These are phyloP conservation scores for Podospora fimiseda DNA, from an alignment of 495 filamentous ascomycete species.

Conservation along the genomic window DNA sequence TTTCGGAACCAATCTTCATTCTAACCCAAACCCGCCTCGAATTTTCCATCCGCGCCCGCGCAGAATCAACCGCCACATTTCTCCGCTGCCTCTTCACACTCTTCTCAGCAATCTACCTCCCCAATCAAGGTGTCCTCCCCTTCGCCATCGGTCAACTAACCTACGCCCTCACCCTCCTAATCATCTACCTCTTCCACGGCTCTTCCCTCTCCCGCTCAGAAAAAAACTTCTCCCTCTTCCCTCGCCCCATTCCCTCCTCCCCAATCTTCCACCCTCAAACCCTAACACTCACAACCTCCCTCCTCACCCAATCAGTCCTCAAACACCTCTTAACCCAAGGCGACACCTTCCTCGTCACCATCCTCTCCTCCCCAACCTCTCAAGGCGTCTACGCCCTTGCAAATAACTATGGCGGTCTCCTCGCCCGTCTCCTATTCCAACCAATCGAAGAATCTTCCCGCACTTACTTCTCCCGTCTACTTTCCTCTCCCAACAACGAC, in stretches of 20 bases:
- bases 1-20: constrained; percentile 78
- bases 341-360: constrained; percentile 78
- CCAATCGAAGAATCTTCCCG: constrained; percentile 90
- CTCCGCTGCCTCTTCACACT: constrained; percentile 68
- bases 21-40: constrained; percentile 72
- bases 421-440: constrained; percentile 88
- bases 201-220: constrained; percentile 34
- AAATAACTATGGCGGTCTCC: constrained; percentile 86
- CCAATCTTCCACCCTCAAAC: constrained; percentile 56
- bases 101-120: constrained; percentile 53
- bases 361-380: constrained; percentile 64
- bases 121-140: constrained; percentile 64
- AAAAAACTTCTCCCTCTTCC: constrained; percentile 53
- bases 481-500: constrained; percentile 24
- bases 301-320: constrained; percentile 79
- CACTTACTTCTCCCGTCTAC: constrained; percentile 74
- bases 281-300: constrained; percentile 59
- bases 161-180: constrained; percentile 62
- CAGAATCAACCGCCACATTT: constrained; percentile 74
- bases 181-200: constrained; percentile 56
- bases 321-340: constrained; percentile 94
- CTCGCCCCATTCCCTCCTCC: constrained; percentile 11
- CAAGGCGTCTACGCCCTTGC: constrained; percentile 94
- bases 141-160: constrained; percentile 84
- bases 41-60: constrained; percentile 70